These are phyloP conservation scores for Fusarium humuli DNA, from an alignment of 2,329 filamentous ascomycete species.

Conservation along the genomic window DNA sequence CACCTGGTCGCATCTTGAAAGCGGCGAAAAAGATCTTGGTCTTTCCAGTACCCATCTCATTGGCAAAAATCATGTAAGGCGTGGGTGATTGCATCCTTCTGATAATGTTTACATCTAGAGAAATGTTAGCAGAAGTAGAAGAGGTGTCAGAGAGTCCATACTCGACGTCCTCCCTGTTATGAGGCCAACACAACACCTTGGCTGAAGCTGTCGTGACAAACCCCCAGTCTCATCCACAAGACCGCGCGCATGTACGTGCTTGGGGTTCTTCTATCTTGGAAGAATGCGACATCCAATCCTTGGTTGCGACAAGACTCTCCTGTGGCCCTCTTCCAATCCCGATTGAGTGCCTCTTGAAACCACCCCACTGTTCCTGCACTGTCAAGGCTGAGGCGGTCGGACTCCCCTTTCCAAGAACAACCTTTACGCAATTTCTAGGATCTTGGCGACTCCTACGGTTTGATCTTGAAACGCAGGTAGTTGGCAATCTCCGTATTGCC, in stretches of 20 bases:
- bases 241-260: neutral
- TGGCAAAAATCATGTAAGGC: neutral
- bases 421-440: neutral
- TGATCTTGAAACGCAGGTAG: neutral
- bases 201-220: neutral
- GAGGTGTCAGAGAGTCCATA: neutral
- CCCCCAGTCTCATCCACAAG: neutral
- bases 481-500: neutral
- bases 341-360: neutral
- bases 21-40: neutral
- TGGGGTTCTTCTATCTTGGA: accelerated
- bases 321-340: neutral
- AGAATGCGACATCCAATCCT: accelerated
- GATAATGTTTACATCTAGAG: neutral
- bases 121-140: neutral
- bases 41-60: neutral
- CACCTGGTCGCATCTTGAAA: neutral
- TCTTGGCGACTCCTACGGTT: neutral
- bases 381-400: neutral
- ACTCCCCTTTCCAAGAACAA: neutral
- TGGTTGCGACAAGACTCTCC: accelerated
- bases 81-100: neutral
- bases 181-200: neutral
- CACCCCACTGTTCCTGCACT: neutral
- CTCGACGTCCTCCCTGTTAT: neutral